Evolutionary conservation across 148 eudicot species (phyloP), one percentile per base, ranked within the genome.

Genomic region (Camellia lanceoleosa): DNA sequence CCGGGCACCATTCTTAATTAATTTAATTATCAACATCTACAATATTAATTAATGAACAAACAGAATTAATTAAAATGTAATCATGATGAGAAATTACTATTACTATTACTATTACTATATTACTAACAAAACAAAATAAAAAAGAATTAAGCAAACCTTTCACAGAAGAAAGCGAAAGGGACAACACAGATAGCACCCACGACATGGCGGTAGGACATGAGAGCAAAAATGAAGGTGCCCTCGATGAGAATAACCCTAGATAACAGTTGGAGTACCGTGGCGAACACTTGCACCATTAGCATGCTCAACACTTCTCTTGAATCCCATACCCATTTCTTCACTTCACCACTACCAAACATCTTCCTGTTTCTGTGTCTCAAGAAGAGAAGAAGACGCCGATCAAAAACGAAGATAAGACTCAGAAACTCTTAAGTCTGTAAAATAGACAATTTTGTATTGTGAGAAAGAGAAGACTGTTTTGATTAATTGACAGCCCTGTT

Each of bases 181-280:
- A 83, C 83, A 44, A 92, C 84, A 13, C 86, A 84, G 20, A 87
- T 3, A 5, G 92, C 90, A 75, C 87, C 97, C 11, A 92, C 80
- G 19, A 89, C 72, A 61, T 87, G 84, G 4, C 97, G 90, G 76
- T 92, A 92, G 0, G 87, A 72, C 69, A 90, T 67, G 8, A 92
- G 82, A 68, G 97, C 93, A 19, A 87, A 89, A 30, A 92, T 55
- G 75, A 90, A 90, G 18, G 83, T 76, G 1, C 92, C 92, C 55
- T 89, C 58, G 5, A 51, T 83, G 6, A 92, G 64, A 19, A 84
- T 85, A 7, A 90, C 75, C 54, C 80, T 88, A 0, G 93, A 89
- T 3, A 92, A 75, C 4, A 90, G 54, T 74, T 92, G 93, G n/a
- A 89, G 72, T 4, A 90, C 93, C 0, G 91, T 79, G 13, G 84